A percentile compares a stretch with the other conserved stretches of the same genome.
Evolutionary conservation across 257 asterid species (phyloP).

Genomic region (Marsdenia floribunda): DNA sequence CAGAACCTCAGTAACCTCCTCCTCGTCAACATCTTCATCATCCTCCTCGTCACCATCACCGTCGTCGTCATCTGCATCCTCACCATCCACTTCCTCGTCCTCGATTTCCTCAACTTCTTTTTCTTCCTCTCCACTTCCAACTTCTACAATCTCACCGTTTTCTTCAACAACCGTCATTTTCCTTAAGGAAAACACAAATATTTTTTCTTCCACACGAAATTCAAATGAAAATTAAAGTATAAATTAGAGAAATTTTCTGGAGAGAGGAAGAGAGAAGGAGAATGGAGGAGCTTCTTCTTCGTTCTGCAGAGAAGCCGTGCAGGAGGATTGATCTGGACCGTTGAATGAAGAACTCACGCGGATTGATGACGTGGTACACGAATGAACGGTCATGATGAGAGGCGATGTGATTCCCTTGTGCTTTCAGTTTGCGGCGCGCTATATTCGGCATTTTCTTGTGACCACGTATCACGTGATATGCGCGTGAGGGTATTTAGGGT

Average conservation of each 20-base stretch:
- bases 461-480: constrained; percentile 42
- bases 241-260: constrained; percentile 4
- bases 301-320: constrained; percentile 25
- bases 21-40: constrained; percentile 16
- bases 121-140: constrained; percentile 33
- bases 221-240: constrained; percentile 1
- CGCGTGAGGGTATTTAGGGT: constrained; percentile 62
- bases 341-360: constrained; percentile 24
- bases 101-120: constrained; percentile 37
- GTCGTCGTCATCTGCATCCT: constrained; percentile 49
- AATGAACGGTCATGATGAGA: constrained; percentile 29
- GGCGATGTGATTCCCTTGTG: constrained; percentile 19
- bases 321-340: constrained; percentile 42
- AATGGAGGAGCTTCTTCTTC: constrained; percentile 28
- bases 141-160: constrained; percentile 33
- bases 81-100: constrained; percentile 40
- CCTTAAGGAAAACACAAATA: background rate
- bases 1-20: constrained; percentile 19
- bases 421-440: constrained; percentile 39
- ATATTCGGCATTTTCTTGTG: constrained; percentile 2
- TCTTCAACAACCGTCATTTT: constrained; percentile 56
- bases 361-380: constrained; percentile 45
- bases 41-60: constrained; percentile 33
- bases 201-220: background rate
- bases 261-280: constrained; percentile 21